Evolutionary conservation across 768 basidiomycete species (phyloP), one percentile per base, ranked within the genome.

Genomic region (Erythrobasidium yunnanense): DNA sequence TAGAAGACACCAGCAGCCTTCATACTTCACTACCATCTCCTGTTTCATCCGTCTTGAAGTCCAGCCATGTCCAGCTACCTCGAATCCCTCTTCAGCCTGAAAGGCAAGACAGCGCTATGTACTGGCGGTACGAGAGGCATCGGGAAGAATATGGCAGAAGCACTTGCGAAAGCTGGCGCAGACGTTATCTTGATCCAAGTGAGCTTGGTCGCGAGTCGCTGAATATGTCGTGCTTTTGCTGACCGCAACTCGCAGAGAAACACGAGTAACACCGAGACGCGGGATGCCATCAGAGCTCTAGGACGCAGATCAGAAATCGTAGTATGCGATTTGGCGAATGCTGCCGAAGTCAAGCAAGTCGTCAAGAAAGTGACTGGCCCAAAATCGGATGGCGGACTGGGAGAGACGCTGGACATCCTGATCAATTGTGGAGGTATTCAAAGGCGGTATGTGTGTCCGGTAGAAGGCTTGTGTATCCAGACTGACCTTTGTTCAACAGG

Each of bases 401-500:
- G 78, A 50, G 79, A 80, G 67, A 75, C 77, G 52, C 79, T 86
- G 57, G 81, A 86, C 70, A 77, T 85, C 69, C 81, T 86, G 49
- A 81, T 87, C 74, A 86, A 86, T 72, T 86, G 85, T 72, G 83
- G 83, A 63, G 83, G 83, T 63, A 84, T 83, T 70, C 81, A 82
- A 71, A 78, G 83, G 71, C 76, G 81, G 74, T 79, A 82, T 46
- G 63, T 35, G 11, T 51, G 35, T 29, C 3, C 15, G 17, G 6
- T 5, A 35, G n/a, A 11, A n/a, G 11, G 38, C 38, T 42, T 42
- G 38, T 42, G 11, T 42, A n/a, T 52, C 13, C 29, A 13, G 20
- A 8, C 50, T 52, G 20, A 52, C 50, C 18, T 15, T 8, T 8
- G 11, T 23, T 30, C 20, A 8, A 2, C 38, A 23, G 34, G 32